Base-by-base conservation (phyloP, 108 stramenopile genomes). In the Skeletonema grethae region DNA sequence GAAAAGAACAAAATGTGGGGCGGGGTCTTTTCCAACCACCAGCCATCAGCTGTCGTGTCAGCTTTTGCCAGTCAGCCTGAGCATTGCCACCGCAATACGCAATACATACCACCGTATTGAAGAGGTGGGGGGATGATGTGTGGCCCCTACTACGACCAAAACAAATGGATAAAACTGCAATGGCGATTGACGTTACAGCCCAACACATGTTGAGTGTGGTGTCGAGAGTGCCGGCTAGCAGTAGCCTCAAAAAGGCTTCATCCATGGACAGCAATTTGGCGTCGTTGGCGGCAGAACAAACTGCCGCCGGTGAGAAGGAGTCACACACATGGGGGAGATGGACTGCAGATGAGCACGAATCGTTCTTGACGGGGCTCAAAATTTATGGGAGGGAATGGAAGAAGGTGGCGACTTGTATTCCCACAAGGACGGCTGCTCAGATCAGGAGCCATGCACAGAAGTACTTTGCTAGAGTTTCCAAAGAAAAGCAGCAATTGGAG, bases 391-490 rank as follows among this genome's bases (percentile, higher is more conserved):
- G 90, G 16, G 94, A 97, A 79, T 97, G 97, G 98, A 96, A 95
- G 77, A 87, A 89, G 72, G 94, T 97, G 16, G 86, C 90, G 4
- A 38, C 75, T 22, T 77, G 88, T 31, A 95, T 99, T 62, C 91
- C 96, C 5, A 96, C 97, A 11, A 75, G 97, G 38, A 95, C 95
- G 18, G 95, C 97, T 15, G 89, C 95, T 25, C 99, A 99, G 67
- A 97, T 98, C 59, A 91, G 99, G 7, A 96, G 95, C 36, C 99
- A 99, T 70, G 99, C 99, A 2, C 97, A 98, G 85, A 98, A 98
- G 83, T 98, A 98, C 73, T 98, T 99, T 75, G 82, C 91, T 70
- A 98, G 96, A 75, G 61, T 64, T 46, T 73, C 79, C n/a, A 79
- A 73, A 68, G 71, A 69, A 29, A 46, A 61, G 32, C 73, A 82